Conservation (phyloP, 2,329 filamentous ascomycete species). For the Trichoderma aggressivum region DNA sequence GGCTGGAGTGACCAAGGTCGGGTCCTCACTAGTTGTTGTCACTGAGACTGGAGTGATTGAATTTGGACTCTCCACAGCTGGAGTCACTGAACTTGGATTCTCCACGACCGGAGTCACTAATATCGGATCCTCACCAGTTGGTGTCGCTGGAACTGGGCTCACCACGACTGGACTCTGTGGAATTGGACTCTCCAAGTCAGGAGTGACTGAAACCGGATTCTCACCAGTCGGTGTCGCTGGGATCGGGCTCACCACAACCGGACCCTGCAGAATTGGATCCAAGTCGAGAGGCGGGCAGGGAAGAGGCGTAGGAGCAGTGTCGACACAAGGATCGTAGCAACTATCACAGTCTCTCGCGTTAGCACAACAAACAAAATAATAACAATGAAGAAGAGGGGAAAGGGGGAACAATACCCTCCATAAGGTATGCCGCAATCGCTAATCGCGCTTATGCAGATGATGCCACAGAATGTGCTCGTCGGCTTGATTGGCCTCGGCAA, state of each 20-base stretch:
- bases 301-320: conserved; percentile 24
- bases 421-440: conserved; percentile 28
- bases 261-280: neutral
- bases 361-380: neutral
- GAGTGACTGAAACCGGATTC: neutral
- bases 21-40: no score
- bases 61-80: neutral
- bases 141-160: neutral
- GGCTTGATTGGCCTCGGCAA: neutral
- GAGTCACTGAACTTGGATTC: no score
- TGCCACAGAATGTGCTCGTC: neutral
- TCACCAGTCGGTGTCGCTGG: neutral
- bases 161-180: neutral
- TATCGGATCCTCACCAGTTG: neutral
- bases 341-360: conserved; percentile 18
- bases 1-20: no score
- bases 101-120: neutral
- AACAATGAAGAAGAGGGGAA: neutral
- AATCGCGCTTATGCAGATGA: conserved; percentile 29
- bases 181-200: neutral
- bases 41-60: neutral
- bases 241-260: neutral
- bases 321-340: conserved; percentile 31
- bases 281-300: conserved; percentile 18
- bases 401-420: conserved; percentile 26